phyloP scores from a whole-genome alignment of 1,284 basidiomycete species.

The Trametes sp. region DNA sequence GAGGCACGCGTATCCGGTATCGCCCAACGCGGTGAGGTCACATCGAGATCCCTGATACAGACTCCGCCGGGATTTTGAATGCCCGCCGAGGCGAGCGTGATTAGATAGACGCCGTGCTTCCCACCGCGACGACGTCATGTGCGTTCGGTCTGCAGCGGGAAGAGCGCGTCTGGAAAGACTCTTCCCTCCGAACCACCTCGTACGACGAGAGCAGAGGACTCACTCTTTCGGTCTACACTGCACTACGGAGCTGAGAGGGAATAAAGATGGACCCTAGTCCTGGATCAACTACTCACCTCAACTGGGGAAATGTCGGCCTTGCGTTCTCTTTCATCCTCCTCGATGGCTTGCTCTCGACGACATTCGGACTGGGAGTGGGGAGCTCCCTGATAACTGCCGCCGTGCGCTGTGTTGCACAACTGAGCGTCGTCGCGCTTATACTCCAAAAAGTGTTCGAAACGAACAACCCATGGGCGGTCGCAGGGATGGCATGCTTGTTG shows the following conservation, averaged over 20 bases:
- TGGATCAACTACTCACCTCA: slow-evolving; percentile 46
- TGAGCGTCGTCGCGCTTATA: slow-evolving; percentile 74
- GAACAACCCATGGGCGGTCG: slow-evolving; percentile 76
- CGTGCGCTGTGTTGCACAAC: slow-evolving; percentile 77
- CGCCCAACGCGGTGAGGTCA: slow-evolving; percentile 6
- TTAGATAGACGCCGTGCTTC: slow-evolving; percentile 12
- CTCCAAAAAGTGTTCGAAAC: slow-evolving; percentile 80
- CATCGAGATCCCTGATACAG: slow-evolving; percentile 1
- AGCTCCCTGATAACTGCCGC: slow-evolving; percentile 73
- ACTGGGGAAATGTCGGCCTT: slow-evolving; percentile 76
- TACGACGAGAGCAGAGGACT: too few relatives aligned
- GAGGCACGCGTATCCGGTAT: neutral
- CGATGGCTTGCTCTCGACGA: slow-evolving; percentile 66
- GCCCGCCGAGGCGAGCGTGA: neutral
- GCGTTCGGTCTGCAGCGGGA: slow-evolving; percentile 1
- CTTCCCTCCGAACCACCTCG: too few relatives aligned
- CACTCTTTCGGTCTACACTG: too few relatives aligned
- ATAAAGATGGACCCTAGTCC: slow-evolving; percentile 35
- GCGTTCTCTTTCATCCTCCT: slow-evolving; percentile 78
- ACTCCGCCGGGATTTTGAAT: slow-evolving; percentile 2
- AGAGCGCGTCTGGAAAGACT: too few relatives aligned
- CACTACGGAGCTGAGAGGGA: too few relatives aligned
- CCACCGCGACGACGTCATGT: slow-evolving; percentile 15
- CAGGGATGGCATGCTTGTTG: slow-evolving; percentile 72
- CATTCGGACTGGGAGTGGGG: slow-evolving; percentile 75